Conservation (phyloP, 73 alveolate species). For the Diophrys sp. region DNA sequence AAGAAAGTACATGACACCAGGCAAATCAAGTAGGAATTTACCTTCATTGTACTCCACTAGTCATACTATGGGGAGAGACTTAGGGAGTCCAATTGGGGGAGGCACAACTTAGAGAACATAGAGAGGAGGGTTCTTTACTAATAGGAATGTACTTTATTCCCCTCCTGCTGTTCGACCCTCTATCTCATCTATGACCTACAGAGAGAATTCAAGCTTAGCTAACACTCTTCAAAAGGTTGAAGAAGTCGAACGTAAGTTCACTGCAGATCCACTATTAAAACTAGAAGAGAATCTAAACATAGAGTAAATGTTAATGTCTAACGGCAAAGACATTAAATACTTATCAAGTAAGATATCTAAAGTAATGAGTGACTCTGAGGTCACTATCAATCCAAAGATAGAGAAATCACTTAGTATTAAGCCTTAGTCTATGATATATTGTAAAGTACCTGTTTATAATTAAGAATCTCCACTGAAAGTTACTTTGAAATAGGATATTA, state of each 20-base stretch:
- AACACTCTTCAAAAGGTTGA: not conserved
- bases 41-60: too few relatives aligned
- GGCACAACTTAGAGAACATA: too few relatives aligned
- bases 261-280: not conserved
- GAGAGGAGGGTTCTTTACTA: not conserved
- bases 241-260: not conserved
- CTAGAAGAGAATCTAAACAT: not conserved
- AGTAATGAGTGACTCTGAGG: not conserved
- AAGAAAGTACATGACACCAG: not conserved
- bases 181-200: not conserved
- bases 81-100: too few relatives aligned
- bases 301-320: not conserved
- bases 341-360: not conserved
- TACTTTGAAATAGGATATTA: not conserved
- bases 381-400: not conserved
- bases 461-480: not conserved
- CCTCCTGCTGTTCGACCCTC: not conserved
- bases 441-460: not conserved
- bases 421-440: not conserved
- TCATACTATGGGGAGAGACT: too few relatives aligned
- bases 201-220: not conserved
- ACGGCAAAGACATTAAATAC: not conserved
- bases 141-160: not conserved
- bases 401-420: not conserved
- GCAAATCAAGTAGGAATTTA: not conserved